A percentile compares a stretch with the other conserved stretches of the same genome.
These are phyloP conservation scores for Deakozyma indianensis DNA, from an alignment of 805 yeast species.

Conservation along the genomic window DNA sequence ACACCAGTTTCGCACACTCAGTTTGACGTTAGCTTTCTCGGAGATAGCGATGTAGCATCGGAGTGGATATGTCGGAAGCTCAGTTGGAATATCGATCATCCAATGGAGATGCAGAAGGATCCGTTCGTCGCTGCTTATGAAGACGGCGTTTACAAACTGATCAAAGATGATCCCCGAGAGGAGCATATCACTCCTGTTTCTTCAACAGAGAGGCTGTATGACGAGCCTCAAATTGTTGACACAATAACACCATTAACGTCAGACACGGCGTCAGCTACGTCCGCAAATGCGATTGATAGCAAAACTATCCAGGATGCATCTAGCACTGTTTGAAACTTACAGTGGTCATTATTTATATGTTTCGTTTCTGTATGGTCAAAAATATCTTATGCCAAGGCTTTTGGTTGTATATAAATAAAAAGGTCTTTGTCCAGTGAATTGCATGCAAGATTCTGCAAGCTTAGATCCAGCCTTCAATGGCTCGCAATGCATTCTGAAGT, in stretches of 20 bases:
- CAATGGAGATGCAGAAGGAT: conserved; percentile 25
- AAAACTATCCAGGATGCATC: too few species aligned
- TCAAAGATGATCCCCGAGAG: not conserved
- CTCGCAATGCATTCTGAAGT: conserved; percentile 67
- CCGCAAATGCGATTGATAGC: too few species aligned
- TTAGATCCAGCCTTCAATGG: conserved; percentile 64
- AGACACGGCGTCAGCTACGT: too few species aligned
- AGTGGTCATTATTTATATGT: too few species aligned
- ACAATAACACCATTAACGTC: too few species aligned
- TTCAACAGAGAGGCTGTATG: conserved; percentile 11
- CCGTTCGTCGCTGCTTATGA: conserved; percentile 2
- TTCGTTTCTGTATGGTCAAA: too few species aligned
- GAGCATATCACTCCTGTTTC: too few species aligned
- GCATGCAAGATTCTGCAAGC: too few species aligned
- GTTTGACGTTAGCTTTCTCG: conserved; percentile 65
- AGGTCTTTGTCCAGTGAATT: too few species aligned
- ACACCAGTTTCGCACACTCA: conserved; percentile 64
- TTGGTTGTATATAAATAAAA: too few species aligned
- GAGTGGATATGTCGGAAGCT: conserved; percentile 43
- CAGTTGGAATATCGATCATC: conserved; percentile 48
- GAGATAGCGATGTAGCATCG: conserved; percentile 74
- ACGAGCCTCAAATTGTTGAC: conserved; percentile 15
- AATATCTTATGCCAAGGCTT: too few species aligned
- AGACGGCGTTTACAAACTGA: conserved; percentile 16
- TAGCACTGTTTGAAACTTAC: too few species aligned